Base-by-base conservation (phyloP, 2,329 filamentous ascomycete genomes). In the Phialophora chinensis region DNA sequence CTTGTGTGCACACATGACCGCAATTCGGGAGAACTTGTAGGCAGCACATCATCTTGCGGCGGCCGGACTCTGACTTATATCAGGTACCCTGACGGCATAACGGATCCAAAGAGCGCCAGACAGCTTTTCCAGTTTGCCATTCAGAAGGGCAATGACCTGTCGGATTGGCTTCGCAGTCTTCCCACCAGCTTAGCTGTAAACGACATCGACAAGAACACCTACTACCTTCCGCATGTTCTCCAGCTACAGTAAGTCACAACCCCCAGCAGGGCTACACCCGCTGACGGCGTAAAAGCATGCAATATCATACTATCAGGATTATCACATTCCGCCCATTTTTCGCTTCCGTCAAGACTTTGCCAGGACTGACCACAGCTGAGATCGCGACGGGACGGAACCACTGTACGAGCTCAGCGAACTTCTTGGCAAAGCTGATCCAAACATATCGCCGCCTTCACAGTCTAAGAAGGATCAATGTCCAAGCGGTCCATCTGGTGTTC, bases 401-500 rank as follows among this genome's bases (percentile, higher is more conserved):
- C 11, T 69, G 66, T 44, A 66, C 64, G 17, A 52, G 53, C 10
- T 63, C 66, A 7, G 66, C 66, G 7, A 66, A 66, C 42, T 60
- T 56, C 29, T 17, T 69, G 29, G 66, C 66, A 20, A 66, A 27
- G 52, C 52, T 72, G 17, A 52, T 72, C 20, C 63, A 69, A 31
- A 63, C 59, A 3, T 66, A 66, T 38, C 69, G 69, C n/a, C 62
- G 65, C 17, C 57, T 63, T 14, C 69, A 66, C 25, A 59, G 58
- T 10, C 61, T 71, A 20, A 52, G 69, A 44, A 63, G 65, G 17
- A 67, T 71, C 53, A 72, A 72, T 49, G 65, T 71, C 20, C 70
- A 72, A 44, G 63, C 65, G 4, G 70, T 72, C 20, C 70, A 72
- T 58, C 63, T 69, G 25, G 69, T 71, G 23, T 72, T 72, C 33